Evolutionary conservation across 1,139 yeast species (phyloP).

Genomic region (Arxiozyma telluris): DNA sequence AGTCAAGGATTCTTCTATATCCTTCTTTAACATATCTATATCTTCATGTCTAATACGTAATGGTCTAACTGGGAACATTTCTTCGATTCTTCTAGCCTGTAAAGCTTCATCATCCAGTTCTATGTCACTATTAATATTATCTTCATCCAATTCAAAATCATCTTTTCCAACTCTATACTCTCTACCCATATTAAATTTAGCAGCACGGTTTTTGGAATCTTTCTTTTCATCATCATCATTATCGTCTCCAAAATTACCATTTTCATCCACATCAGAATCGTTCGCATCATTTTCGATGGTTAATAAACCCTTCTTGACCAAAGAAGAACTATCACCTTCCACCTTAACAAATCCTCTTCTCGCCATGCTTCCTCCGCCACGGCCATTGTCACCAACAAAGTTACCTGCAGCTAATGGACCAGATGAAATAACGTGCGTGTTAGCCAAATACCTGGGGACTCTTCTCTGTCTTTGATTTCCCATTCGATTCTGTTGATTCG

Average conservation of each 20-base stretch:
- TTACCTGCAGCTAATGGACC: constrained; percentile 69
- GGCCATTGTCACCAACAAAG: constrained; percentile 33
- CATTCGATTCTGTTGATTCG: constrained; percentile 30
- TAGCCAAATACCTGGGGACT: constrained; percentile 39
- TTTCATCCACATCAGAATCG: constrained; percentile 11
- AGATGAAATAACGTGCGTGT: constrained; percentile 59
- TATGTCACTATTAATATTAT: constrained; percentile 22
- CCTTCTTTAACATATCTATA: constrained; percentile 19
- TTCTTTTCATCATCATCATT: constrained; percentile 12
- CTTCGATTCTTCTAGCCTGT: constrained; percentile 32
- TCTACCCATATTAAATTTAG: constrained; percentile 54
- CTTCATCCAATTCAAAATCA: constrained; percentile 22
- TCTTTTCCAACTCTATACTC: constrained; percentile 36
- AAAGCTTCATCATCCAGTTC: constrained; percentile 27
- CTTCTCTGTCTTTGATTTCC: constrained; percentile 37
- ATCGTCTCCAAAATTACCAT: constrained; percentile 5
- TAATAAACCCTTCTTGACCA: constrained; percentile 26
- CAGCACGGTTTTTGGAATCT: constrained; percentile 20
- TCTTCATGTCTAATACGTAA: constrained; percentile 37
- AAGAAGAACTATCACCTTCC: constrained; percentile 22
- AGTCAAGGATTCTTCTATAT: constrained; percentile 20
- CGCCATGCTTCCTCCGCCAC: constrained; percentile 24
- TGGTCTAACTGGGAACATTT: constrained; percentile 44
- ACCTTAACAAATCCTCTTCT: constrained; percentile 23
- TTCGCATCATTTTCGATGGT: constrained; percentile 26